Evolutionary conservation across 2,329 filamentous ascomycete species (phyloP).

Genomic region (Neopestalotiopsis sp.): DNA sequence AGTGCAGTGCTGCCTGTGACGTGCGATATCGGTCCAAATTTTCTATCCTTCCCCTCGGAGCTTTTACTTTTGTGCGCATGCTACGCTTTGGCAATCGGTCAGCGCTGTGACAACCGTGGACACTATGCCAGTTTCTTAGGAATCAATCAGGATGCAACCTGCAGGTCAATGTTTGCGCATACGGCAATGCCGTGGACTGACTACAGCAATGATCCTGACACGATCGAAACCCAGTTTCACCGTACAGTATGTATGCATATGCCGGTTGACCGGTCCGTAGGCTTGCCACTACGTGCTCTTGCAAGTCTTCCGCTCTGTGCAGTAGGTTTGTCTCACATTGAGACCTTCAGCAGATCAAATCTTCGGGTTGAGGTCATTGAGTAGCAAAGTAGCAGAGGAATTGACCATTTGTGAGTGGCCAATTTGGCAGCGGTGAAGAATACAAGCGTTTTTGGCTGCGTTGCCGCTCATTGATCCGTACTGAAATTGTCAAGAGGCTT

Average conservation of each 20-base stretch:
- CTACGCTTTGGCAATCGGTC: no score
- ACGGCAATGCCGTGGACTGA: neutral
- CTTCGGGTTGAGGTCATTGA: neutral
- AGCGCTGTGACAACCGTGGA: no score
- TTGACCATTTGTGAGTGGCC: slow-evolving; percentile 5
- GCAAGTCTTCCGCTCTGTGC: neutral
- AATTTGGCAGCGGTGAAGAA: slow-evolving; percentile 17
- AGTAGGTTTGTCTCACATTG: neutral
- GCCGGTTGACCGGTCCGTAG: slow-evolving; percentile 12
- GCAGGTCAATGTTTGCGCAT: neutral
- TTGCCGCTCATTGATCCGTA: neutral
- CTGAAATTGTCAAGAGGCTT: neutral
- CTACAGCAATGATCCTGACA: neutral
- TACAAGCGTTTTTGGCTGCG: neutral
- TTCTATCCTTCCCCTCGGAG: no score
- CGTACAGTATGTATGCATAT: neutral
- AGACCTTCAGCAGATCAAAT: neutral
- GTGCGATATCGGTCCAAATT: no score
- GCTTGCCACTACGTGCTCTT: neutral
- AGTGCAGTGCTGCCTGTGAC: no score
- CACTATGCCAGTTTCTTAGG: no score
- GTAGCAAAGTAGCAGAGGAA: neutral
- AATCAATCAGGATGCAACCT: no score
- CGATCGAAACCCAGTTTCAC: neutral
- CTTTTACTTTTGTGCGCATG: no score